phyloP scores from a whole-genome alignment of 2,329 filamentous ascomycete genomes.

The Microsporum canis region DNA sequence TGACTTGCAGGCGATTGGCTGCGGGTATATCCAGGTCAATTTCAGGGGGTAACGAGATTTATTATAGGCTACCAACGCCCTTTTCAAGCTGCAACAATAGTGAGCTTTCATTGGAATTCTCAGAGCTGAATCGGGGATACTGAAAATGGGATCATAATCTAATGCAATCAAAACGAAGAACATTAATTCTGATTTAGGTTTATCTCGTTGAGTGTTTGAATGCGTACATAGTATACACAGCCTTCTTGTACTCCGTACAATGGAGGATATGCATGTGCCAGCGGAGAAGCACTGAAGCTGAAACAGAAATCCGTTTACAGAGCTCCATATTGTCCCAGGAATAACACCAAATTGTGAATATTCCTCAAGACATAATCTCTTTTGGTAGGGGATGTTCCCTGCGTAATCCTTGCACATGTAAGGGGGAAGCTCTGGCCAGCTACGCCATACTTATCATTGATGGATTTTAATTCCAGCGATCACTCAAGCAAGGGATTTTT shows the following conservation, averaged over 20 bases:
- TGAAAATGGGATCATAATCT: not conserved
- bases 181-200: not conserved
- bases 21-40: not conserved
- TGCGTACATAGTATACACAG: not conserved
- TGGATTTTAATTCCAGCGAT: not conserved
- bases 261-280: not conserved
- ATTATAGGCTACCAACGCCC: not conserved
- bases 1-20: not conserved
- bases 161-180: not conserved
- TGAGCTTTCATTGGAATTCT: not conserved
- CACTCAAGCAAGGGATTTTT: not conserved
- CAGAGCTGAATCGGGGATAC: not conserved
- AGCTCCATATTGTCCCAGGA: not conserved
- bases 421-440: constrained; percentile 1
- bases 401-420: not conserved
- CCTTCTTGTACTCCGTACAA: not conserved
- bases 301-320: not conserved
- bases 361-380: not conserved
- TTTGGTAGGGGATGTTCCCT: not conserved
- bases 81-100: not conserved
- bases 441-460: not conserved
- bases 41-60: not conserved
- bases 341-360: not conserved
- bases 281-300: not conserved
- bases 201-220: not conserved